phyloP scores from a whole-genome alignment of 208 protist genomes.

The Leishmania tarentolae region DNA sequence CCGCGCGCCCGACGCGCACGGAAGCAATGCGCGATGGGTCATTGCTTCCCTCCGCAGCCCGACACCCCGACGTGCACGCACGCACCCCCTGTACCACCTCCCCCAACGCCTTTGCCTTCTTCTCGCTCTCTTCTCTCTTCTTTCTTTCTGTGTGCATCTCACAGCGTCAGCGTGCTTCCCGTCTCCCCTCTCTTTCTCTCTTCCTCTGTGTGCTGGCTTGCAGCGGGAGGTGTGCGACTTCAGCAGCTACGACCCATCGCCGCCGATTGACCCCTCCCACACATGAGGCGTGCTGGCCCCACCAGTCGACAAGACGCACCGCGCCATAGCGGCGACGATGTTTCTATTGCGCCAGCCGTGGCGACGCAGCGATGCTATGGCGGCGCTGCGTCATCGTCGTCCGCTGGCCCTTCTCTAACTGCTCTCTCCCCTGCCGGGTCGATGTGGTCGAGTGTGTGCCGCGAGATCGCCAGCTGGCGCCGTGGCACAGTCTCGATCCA shows the following conservation, averaged over 20 bases:
- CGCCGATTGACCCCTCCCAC: background rate
- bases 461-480: conserved; percentile 27
- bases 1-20: background rate
- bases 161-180: background rate
- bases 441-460: conserved; percentile 10
- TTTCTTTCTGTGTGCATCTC: background rate
- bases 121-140: background rate
- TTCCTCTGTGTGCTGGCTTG: background rate
- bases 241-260: background rate
- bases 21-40: too few species aligned
- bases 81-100: background rate
- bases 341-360: background rate
- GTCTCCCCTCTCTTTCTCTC: background rate
- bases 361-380: background rate
- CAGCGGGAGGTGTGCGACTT: background rate
- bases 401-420: background rate
- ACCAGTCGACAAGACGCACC: background rate
- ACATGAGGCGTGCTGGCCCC: background rate
- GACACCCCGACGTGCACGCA: background rate
- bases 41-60: too few species aligned
- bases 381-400: background rate
- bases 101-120: background rate
- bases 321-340: background rate
- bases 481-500: conserved; percentile 43
- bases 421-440: background rate